phyloP scores from a whole-genome alignment of 1,284 basidiomycete species.

The Gymnopus androsaceus region DNA sequence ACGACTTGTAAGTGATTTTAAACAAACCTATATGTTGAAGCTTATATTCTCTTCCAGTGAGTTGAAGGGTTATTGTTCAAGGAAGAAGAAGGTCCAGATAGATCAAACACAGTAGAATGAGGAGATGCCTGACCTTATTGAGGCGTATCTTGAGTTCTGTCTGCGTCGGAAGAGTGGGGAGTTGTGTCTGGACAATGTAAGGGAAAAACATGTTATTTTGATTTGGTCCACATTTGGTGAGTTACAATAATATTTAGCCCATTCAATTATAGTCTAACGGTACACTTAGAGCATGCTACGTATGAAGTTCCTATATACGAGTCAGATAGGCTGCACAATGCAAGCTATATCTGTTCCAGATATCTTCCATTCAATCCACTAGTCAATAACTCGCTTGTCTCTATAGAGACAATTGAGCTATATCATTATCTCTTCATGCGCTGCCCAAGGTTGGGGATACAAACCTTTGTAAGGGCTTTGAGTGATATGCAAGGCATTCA shows the following conservation, averaged over 20 bases:
- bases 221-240: background rate
- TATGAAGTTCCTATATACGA: background rate
- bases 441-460: constrained; percentile 7
- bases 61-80: background rate
- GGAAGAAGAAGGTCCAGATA: background rate
- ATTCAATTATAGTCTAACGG: background rate
- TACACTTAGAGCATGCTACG: background rate
- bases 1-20: too few species aligned
- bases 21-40: too few species aligned
- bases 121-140: background rate
- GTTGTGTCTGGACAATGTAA: background rate
- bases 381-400: background rate
- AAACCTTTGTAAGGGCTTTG: constrained; percentile 2
- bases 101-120: background rate
- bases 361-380: constrained; percentile 9
- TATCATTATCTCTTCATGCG: constrained; percentile 10
- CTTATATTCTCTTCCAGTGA: too few species aligned
- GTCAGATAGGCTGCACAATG: background rate
- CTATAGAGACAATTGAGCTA: constrained; percentile 3
- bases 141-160: background rate
- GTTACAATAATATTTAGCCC: background rate
- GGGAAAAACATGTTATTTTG: background rate
- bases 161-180: background rate
- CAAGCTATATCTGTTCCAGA: constrained; percentile 11
- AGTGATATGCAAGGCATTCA: constrained; percentile 4